Evolutionary conservation across 306 rosid species (phyloP), one percentile per base, ranked within the genome.

Genomic region (Carpinus fangiana): DNA sequence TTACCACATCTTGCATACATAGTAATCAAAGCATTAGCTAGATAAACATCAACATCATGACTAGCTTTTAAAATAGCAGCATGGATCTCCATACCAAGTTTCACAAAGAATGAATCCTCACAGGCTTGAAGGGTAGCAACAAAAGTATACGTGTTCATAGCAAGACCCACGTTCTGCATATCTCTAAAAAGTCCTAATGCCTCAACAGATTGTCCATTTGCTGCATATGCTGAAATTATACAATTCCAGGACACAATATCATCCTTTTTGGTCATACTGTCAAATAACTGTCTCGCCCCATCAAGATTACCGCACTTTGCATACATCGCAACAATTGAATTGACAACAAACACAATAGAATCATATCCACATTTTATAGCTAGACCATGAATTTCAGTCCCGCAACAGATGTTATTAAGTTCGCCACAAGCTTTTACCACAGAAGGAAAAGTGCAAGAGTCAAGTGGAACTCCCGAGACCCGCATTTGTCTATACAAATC

Each of bases 111-210:
- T 1, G 90, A 79, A 81, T 80, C 73, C 60, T 87, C 94, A 48
- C 97, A 92, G 41, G 91, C 89, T 75, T 90, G 93, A 75, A 92
- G 93, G 68, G 88, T 91, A 23, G 94, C 89, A 21, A 88, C 97
- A 17, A 77, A 87, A 55, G 95, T 82, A 71, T 88, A 92, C 0
- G 95, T 75, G 79, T 90, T 86, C 18, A 62, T 59, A 23, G 79
- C 76, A 72, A 78, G 67, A 51, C 85, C 82, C 78, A 23, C 73
- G 51, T 79, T 86, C 69, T 79, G 92, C 94, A 87, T 84, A 62
- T 84, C 89, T 81, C 85, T 83, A 65, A 85, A 88, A 62, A 84
- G 81, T 10, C 55, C 79, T 78, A 92, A 76, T 18, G 93, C 93
- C 80, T 87, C 91, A 1, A 69, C 54, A 28, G 73, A 84, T 73